phyloP scores from a whole-genome alignment of 75 land plant species.

The Picea sitchensis region DNA sequence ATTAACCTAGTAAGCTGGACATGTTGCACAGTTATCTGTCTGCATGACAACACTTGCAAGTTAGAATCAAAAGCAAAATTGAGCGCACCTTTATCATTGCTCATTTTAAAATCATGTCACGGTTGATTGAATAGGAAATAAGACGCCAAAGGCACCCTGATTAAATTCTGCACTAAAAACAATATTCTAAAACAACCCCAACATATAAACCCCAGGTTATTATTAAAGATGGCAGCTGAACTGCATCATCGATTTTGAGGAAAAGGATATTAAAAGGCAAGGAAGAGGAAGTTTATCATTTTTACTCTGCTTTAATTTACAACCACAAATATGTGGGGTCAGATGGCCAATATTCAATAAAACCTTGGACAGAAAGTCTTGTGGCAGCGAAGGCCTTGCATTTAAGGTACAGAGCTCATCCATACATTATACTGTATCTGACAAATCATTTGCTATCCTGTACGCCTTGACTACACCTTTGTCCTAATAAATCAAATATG shows the following conservation, averaged over 20 bases:
- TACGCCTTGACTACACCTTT: constrained; percentile 4
- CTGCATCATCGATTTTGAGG: not conserved
- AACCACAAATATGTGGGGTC: not conserved
- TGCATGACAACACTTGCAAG: not conserved
- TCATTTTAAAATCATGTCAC: not conserved
- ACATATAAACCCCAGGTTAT: not conserved
- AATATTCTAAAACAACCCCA: not conserved
- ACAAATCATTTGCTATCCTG: constrained; percentile 4
- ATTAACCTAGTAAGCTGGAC: no score
- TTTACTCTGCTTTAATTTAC: constrained; percentile 6
- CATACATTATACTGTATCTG: not conserved
- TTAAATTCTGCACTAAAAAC: not conserved
- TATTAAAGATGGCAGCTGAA: not conserved
- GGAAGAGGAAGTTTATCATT: constrained; percentile 1
- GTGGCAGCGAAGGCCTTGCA: not conserved
- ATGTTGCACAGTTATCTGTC: not conserved
- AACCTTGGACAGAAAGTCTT: not conserved
- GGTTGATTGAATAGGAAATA: not conserved
- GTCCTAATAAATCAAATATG: not conserved
- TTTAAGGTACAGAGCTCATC: constrained; percentile 2
- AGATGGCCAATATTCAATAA: not conserved
- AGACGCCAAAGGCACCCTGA: not conserved
- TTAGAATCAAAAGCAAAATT: not conserved
- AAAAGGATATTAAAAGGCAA: not conserved
- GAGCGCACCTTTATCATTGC: not conserved